Evolutionary conservation across 768 basidiomycete genomes (phyloP).

Genomic region (Tulasnella sp.): DNA sequence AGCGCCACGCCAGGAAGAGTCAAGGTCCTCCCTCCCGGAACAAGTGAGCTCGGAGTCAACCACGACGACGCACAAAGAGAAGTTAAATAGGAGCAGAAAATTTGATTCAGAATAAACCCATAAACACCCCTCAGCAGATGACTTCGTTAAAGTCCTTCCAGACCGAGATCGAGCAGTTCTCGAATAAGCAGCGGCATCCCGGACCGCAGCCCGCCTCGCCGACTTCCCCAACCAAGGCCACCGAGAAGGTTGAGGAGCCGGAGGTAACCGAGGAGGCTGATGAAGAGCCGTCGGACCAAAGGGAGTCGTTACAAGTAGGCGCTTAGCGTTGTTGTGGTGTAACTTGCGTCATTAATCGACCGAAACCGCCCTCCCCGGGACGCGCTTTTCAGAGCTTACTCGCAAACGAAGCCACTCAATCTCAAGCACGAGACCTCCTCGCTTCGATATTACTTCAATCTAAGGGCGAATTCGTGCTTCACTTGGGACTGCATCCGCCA

Average conservation of each 20-base stretch:
- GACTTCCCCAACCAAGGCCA: constrained; percentile 14
- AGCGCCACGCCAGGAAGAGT: constrained; percentile 10
- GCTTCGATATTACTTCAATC: constrained; percentile 67
- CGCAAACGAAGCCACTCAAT: constrained; percentile 4
- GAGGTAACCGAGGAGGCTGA: neutral
- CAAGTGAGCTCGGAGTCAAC: constrained; percentile 8
- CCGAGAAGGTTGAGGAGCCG: neutral
- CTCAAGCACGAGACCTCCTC: constrained; percentile 61
- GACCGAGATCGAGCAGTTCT: constrained; percentile 24
- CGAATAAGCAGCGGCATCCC: constrained; percentile 11
- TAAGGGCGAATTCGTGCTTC: constrained; percentile 74
- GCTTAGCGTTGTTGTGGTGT: neutral
- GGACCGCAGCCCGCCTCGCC: constrained; percentile 7
- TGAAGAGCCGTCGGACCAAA: constrained; percentile 7
- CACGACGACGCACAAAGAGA: neutral
- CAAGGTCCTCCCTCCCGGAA: constrained; percentile 10
- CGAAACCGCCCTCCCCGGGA: neutral
- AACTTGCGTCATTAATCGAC: neutral
- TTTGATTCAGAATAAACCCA: constrained; percentile 9
- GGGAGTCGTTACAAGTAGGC: neutral
- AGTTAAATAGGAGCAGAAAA: neutral
- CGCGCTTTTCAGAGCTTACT: constrained; percentile 20
- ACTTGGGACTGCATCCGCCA: constrained; percentile 70
- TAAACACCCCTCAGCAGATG: constrained; percentile 19
- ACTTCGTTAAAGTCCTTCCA: constrained; percentile 31